Evolutionary conservation across 306 rosid species (phyloP), one percentile per base, ranked within the genome.

Genomic region (Vigna hirtella): DNA sequence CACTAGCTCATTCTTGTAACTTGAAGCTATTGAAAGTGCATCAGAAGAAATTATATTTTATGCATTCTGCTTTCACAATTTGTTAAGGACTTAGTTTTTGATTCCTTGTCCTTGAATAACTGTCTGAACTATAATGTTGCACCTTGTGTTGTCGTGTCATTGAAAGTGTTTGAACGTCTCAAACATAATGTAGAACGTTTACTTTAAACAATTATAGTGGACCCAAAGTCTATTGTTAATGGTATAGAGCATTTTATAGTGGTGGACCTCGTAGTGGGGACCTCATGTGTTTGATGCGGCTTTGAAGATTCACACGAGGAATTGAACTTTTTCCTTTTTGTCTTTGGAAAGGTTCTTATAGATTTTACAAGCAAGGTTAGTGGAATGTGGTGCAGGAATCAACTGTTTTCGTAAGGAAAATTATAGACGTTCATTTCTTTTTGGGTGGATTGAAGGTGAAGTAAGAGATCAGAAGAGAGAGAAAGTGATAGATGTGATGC

Each of bases 191-290:
- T 47, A 24, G 48, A 48, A 14, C 4, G 2, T 24, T 45, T 45
- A 30, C 7, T 11, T 50, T 28, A 3, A 49, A n/a, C 22, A 53
- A 36, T 10, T 0, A n/a, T 49, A 72, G 22, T 36, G 34, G 65
- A 53, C n/a, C 18, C 12, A 53, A 52, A 5, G 36, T 2, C 51
- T 4, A 52, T 52, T 71, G 51, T 72, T 53, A 1, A 52, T 66
- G 73, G 28, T 0, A 49, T 36, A 38, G 52, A 64, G 64, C 64
- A 48, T 50, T 63, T 14, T 22, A 22, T 62, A 17, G 62, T 75
- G 79, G 79, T 32, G 62, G 51, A 13, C 50, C 73, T 36, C 50
- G 8, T 30, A 8, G 58, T 47, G 70, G 78, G 47, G 42, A 3
- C 45, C 72, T 24, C 18, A 5, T 34, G 0, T 50, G 49, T 32